Base-by-base conservation (phyloP, 2,329 filamentous ascomycete species). In the Dactylellina cionopaga region DNA sequence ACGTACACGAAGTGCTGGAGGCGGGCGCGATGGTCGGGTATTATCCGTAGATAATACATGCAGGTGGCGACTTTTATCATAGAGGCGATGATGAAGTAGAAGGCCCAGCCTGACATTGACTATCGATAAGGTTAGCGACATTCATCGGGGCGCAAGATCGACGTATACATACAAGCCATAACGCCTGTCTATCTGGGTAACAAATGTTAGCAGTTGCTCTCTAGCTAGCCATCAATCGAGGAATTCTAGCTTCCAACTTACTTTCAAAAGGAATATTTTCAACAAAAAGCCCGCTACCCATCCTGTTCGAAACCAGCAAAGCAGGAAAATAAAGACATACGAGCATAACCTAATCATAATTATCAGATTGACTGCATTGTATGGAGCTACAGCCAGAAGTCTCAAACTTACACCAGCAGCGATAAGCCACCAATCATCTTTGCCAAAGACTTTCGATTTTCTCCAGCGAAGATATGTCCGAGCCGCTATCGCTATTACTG, bases 371-470 rank as follows among this genome's bases (percentile, higher is more conserved):
- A 37, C 37, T 33, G n/a, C 13, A 43, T 37, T 5, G 9, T 43
- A 3, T 25, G 11, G 27, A 51, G 22, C 19, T 39, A 22, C 25
- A 52, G 25, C 19, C 5, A 47, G 9, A 49, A 29, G 31, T 37
- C n/a, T 5, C 17, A 39, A 25, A 29, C 66, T 44, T 76, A 79
- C 77, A 33, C 70, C 75, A 64, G 77, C 78, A 46, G 74, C 68
- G 4, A 74, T 58, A 46, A 79, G 76, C 77, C 77, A 78, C 44
- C 64, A 74, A 62, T 79, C 78, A 51, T 79, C 78, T 13, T 65
- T 69, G 27, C 76, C 75, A 46, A 77, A 76, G n/a, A 62, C 74
- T 17, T 74, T 76, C 29, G 77, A 47, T 47, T 75, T 76, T 15
- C 19, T 46, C 75, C 76, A 76, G 51, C 78, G 74, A 66, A 78